phyloP scores from a whole-genome alignment of 495 filamentous ascomycete species.

The Glutinoglossum americanum region DNA sequence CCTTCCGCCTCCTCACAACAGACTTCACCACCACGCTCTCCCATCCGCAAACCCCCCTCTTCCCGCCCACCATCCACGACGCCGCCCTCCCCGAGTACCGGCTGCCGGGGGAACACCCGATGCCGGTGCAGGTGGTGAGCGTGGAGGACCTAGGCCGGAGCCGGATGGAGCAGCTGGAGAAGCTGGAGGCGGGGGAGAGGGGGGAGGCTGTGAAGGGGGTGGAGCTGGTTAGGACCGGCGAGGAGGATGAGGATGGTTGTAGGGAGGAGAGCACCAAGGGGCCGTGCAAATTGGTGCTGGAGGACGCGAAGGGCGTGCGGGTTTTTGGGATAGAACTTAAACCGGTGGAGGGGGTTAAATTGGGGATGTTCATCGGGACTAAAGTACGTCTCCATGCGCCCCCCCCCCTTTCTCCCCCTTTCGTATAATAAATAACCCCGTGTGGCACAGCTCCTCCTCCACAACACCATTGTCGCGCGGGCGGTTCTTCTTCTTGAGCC shows the following conservation, averaged over 20 bases:
- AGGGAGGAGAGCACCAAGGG: background rate
- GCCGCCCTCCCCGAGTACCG: constrained; percentile 8
- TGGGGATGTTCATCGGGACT: too few relatives aligned
- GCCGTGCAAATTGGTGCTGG: background rate
- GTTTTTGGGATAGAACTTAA: background rate
- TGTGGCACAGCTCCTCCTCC: constrained; percentile 58
- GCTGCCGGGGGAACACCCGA: constrained; percentile 35
- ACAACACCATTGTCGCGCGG: constrained; percentile 41
- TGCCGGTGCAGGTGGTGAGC: constrained; percentile 26
- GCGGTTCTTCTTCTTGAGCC: constrained; percentile 62
- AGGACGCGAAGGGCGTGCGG: background rate
- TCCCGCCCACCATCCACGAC: background rate
- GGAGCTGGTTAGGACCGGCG: constrained; percentile 4
- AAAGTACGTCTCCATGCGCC: too few relatives aligned
- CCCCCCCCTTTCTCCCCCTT: too few relatives aligned
- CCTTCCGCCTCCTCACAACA: background rate
- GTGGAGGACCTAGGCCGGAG: constrained; percentile 24
- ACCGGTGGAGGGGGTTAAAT: background rate
- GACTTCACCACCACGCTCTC: background rate
- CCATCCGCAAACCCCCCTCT: background rate
- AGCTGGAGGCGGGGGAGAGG: constrained; percentile 21
- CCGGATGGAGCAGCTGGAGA: constrained; percentile 35
- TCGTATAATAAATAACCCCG: too few relatives aligned
- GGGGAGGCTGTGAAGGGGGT: constrained; percentile 20
- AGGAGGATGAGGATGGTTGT: background rate